Percentiles rank a stretch among this genome's conserved stretches.
Evolutionary conservation across 352 stramenopile species (phyloP).

Genomic region (Phytophthora uliginosa): DNA sequence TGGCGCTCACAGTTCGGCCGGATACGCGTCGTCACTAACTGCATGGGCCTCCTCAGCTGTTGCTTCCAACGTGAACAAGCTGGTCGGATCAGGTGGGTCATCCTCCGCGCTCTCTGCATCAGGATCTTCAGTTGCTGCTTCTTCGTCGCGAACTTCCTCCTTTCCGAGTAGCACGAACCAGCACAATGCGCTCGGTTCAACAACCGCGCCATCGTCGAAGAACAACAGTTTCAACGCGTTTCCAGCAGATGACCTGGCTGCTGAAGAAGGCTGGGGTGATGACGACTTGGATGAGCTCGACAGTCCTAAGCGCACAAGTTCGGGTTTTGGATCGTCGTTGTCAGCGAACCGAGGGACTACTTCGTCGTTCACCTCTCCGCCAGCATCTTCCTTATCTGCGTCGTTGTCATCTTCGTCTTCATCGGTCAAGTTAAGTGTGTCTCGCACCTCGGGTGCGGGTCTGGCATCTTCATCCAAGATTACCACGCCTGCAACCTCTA

Average conservation of each 20-base stretch:
- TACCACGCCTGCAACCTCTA: slow-evolving; percentile 25
- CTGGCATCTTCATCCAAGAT: slow-evolving; percentile 6
- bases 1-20: slow-evolving; percentile 41
- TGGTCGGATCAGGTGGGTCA: slow-evolving; percentile 56
- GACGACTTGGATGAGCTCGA: slow-evolving; percentile 66
- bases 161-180: slow-evolving; percentile 26
- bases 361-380: slow-evolving; percentile 37
- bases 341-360: slow-evolving; percentile 29
- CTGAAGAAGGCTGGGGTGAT: slow-evolving; percentile 73
- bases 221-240: slow-evolving; percentile 50
- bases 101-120: slow-evolving; percentile 33
- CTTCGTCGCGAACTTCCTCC: slow-evolving; percentile 43
- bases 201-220: slow-evolving; percentile 31
- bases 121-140: slow-evolving; percentile 9
- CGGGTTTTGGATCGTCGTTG: slow-evolving; percentile 38
- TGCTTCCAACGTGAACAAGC: slow-evolving; percentile 73
- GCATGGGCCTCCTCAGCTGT: slow-evolving; percentile 84
- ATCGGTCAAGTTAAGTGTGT: slow-evolving; percentile 67
- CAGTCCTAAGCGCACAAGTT: slow-evolving; percentile 47
- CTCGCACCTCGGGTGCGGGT: slow-evolving; percentile 20
- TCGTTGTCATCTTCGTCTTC: slow-evolving; percentile 53
- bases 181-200: slow-evolving; percentile 21
- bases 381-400: slow-evolving; percentile 33
- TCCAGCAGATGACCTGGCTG: slow-evolving; percentile 52
- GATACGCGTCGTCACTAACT: slow-evolving; percentile 75